phyloP scores from a whole-genome alignment of 352 stramenopile species.

The Phytophthora pseudosyringae region DNA sequence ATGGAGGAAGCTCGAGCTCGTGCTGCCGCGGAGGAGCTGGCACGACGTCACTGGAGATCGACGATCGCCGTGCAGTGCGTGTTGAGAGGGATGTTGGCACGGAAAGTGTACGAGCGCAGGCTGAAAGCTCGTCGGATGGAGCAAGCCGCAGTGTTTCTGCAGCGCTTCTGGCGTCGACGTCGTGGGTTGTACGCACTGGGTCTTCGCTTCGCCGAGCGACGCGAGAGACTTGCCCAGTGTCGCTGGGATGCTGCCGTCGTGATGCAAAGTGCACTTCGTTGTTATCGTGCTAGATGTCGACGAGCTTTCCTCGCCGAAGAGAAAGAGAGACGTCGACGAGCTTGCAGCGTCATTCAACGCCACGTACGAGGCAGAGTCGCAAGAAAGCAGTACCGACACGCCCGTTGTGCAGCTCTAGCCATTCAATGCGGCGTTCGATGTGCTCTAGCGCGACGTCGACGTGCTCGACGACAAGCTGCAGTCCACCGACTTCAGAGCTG shows the following conservation, averaged over 20 bases:
- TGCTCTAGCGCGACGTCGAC: slow-evolving; percentile 40
- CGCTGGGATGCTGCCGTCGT: slow-evolving; percentile 35
- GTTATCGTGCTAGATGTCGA: slow-evolving; percentile 25
- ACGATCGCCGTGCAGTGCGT: slow-evolving; percentile 50
- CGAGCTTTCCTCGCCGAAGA: slow-evolving; percentile 19
- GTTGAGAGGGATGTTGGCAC: slow-evolving; percentile 41
- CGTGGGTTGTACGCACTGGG: slow-evolving; percentile 48
- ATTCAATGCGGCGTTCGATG: slow-evolving; percentile 57
- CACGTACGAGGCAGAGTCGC: slow-evolving; percentile 32
- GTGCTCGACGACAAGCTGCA: slow-evolving; percentile 10
- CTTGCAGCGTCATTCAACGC: slow-evolving; percentile 50
- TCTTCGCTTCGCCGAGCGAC: slow-evolving; percentile 57
- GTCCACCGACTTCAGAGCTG: slow-evolving; percentile 44
- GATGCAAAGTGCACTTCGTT: slow-evolving; percentile 50
- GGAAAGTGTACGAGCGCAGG: slow-evolving; percentile 29
- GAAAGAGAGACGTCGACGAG: slow-evolving; percentile 27
- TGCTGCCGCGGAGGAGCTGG: slow-evolving; percentile 30
- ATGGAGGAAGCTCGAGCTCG: slow-evolving; percentile 40
- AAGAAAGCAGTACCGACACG: slow-evolving; percentile 22
- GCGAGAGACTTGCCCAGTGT: slow-evolving; percentile 39
- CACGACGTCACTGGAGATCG: slow-evolving; percentile 26
- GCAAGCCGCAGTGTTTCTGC: slow-evolving; percentile 44
- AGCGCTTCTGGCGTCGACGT: slow-evolving; percentile 59
- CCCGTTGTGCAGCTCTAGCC: slow-evolving; percentile 33
- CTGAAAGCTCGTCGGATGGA: slow-evolving; percentile 28